Percentiles rank a stretch among this genome's conserved stretches.
Conservation (phyloP, 768 basidiomycete species). For the Russula brevipes region DNA sequence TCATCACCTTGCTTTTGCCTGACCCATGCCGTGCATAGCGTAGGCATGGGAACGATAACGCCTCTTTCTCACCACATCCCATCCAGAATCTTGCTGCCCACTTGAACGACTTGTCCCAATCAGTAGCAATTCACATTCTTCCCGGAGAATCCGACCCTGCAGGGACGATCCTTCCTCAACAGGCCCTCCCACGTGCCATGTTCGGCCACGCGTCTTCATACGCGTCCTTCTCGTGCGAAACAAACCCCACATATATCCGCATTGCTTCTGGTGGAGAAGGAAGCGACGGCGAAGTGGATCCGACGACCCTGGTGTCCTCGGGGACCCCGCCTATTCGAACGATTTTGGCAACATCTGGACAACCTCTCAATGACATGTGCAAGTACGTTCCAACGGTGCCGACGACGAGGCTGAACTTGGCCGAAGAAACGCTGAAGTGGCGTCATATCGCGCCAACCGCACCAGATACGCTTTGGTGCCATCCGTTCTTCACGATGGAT, state of each 20-base stretch:
- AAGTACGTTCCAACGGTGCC: conserved; percentile 79
- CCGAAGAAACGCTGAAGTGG: conserved; percentile 82
- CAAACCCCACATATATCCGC: conserved; percentile 85
- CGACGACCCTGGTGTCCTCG: conserved; percentile 3
- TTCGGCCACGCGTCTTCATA: conserved; percentile 60
- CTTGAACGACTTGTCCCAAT: conserved; percentile 67
- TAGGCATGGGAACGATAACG: conserved; percentile 58
- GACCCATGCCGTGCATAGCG: conserved; percentile 38
- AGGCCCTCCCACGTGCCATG: conserved; percentile 88
- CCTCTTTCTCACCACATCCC: conserved; percentile 71
- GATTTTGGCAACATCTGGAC: conserved; percentile 83
- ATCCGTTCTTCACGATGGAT: conserved; percentile 82
- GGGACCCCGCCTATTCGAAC: conserved; percentile 38
- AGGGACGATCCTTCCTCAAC: conserved; percentile 87
- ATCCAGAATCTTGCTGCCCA: conserved; percentile 61
- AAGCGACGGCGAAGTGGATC: conserved; percentile 27
- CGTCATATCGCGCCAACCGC: conserved; percentile 98
- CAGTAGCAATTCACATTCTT: conserved; percentile 81
- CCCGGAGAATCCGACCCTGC: conserved; percentile 88
- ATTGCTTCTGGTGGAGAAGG: conserved; percentile 45
- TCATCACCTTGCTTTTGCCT: not conserved
- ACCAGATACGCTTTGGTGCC: conserved; percentile 98
- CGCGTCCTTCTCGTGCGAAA: conserved; percentile 67
- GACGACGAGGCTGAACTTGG: conserved; percentile 65
- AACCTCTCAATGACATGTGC: conserved; percentile 91